Percentiles rank a stretch among this genome's conserved stretches.
phyloP scores from a whole-genome alignment of 192 early-diverging fungal genomes.

The Coemansia sp. region DNA sequence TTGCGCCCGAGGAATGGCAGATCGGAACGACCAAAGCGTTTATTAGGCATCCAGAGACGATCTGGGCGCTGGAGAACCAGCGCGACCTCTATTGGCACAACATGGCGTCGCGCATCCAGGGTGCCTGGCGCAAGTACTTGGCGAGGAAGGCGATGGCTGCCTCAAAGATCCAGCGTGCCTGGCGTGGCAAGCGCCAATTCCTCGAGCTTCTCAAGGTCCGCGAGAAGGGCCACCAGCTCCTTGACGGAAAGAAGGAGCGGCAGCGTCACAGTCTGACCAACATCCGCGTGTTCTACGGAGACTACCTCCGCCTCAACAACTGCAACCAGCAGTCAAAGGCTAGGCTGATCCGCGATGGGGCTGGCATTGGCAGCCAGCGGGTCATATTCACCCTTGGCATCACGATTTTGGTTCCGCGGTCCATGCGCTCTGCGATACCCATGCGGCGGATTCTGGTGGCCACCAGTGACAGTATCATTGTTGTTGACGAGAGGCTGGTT shows the following conservation, averaged over 20 bases:
- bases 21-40: constrained; percentile 94
- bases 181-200: constrained; percentile 76
- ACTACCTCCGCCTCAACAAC: constrained; percentile 76
- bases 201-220: constrained; percentile 89
- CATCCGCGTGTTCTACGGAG: constrained; percentile 85
- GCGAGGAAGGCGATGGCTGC: constrained; percentile 67
- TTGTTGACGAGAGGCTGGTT: constrained; percentile 61
- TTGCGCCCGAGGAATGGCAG: constrained; percentile 90
- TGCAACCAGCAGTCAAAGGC: constrained; percentile 21
- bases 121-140: constrained; percentile 80
- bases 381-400: constrained; percentile 64
- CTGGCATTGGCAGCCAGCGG: constrained; percentile 49
- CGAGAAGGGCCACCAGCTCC: constrained; percentile 89
- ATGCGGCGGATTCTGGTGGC: constrained; percentile 72
- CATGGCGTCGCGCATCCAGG: constrained; percentile 92
- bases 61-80: constrained; percentile 87
- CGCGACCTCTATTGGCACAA: constrained; percentile 96
- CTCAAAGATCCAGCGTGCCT: constrained; percentile 71
- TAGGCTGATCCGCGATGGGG: constrained; percentile 37
- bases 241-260: constrained; percentile 88
- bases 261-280: constrained; percentile 80
- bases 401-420: constrained; percentile 64
- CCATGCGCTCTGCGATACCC: constrained; percentile 72
- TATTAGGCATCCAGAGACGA: constrained; percentile 91
- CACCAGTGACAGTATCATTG: constrained; percentile 59